Evolutionary conservation across 176 grass and related monocot species (phyloP), one percentile per base, ranked within the genome.

Genomic region (Oryza officinalis): DNA sequence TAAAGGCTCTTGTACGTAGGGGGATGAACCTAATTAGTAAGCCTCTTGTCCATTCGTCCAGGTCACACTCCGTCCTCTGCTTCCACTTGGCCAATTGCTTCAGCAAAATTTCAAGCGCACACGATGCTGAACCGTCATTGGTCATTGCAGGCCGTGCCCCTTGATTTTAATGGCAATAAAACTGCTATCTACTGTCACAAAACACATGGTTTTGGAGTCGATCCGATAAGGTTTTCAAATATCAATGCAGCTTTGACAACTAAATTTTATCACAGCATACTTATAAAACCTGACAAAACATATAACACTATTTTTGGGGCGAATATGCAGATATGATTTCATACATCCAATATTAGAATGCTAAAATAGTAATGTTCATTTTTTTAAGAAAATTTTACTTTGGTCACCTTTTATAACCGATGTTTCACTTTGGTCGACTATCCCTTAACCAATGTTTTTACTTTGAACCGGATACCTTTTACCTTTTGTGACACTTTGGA

Each of bases 81-180:
- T 27, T 35, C 79, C 79, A 81, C 66, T 70, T 59, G 79, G 65
- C 28, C 66, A 81, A n/a, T 22, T 27, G 47, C 22, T 70, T 18
- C 20, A 17, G 14, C 27, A 81, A 57, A 40, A 18, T 35, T 18
- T 67, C 8, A 50, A 27, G 64, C 10, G 28, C 44, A 52, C 77
- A 37, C 17, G 50, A 18, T 59, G 52, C 52, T 59, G 17, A 59
- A 59, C 9, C 52, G 17, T 59, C n/a, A 59, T 59, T 59, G 17
- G 52, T 59, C n/a, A 59, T 59, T 59, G 20, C 20, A 59, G 18
- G 18, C 6, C 52, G 20, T 59, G 20, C 54, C 17, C 49, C 22
- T 60, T 23, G 54, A 60, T 60, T 60, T 60, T 60, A 23, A 23
- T n/a, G 22, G 6, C 54, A 60, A 60, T 60, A 8, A 8, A 60